Evolutionary conservation across 805 yeast species (phyloP).

Genomic region (Wickerhamomyces rabaulensis): DNA sequence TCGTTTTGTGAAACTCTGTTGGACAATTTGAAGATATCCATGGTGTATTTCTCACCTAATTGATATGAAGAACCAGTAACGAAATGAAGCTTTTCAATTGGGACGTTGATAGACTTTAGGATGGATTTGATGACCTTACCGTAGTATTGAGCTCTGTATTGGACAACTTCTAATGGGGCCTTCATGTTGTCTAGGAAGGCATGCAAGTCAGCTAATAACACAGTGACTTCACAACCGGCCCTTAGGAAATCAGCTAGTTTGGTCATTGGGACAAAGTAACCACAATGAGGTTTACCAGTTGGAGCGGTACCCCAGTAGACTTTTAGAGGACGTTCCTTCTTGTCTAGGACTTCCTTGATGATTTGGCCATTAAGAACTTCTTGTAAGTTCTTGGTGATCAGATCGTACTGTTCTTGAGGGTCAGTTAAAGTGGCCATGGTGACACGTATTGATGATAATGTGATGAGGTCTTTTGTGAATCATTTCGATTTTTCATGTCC

Average conservation of each 20-base stretch:
- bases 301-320: slow-evolving; percentile 99
- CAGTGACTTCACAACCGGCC: slow-evolving; percentile 94
- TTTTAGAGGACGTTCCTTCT: slow-evolving; percentile 74
- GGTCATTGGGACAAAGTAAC: slow-evolving; percentile 97
- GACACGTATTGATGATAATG: not conserved
- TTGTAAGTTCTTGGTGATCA: slow-evolving; percentile 83
- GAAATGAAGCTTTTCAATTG: slow-evolving; percentile 81
- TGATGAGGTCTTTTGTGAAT: not conserved
- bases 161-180: slow-evolving; percentile 90
- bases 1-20: slow-evolving; percentile 89
- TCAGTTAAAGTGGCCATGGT: slow-evolving; percentile 24
- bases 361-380: slow-evolving; percentile 88
- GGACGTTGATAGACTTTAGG: slow-evolving; percentile 80
- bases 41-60: slow-evolving; percentile 64
- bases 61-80: slow-evolving; percentile 91
- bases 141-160: slow-evolving; percentile 85
- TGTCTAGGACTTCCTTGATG: slow-evolving; percentile 76
- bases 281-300: slow-evolving; percentile 98
- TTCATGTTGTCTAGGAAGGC: slow-evolving; percentile 98
- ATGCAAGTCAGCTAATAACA: slow-evolving; percentile 90
- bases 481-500: not conserved
- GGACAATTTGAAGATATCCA: slow-evolving; percentile 84
- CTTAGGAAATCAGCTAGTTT: slow-evolving; percentile 90
- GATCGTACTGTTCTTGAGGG: slow-evolving; percentile 60
- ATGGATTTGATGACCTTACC: slow-evolving; percentile 80